Evolutionary conservation across 73 alveolate genomes (phyloP).

Genomic region (Symbiodinium pilosum): DNA sequence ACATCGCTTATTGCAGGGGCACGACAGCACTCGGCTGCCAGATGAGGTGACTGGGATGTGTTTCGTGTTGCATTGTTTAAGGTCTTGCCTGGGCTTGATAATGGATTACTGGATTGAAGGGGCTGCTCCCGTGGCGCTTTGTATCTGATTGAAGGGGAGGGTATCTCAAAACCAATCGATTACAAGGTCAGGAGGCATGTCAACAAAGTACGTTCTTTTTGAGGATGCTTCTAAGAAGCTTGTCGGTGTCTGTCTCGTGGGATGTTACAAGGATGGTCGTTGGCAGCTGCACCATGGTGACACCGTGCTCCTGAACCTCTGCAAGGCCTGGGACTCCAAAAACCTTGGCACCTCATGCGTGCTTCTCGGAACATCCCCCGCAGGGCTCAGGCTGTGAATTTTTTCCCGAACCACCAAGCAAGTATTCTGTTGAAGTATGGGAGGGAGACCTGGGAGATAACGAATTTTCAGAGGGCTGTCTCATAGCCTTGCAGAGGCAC

Average conservation of each 20-base stretch:
- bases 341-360: not conserved
- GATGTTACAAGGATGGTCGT: conserved; percentile 42
- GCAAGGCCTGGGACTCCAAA: conserved; percentile 21
- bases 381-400: not conserved
- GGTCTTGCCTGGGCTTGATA: too few species aligned
- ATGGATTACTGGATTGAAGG: not conserved
- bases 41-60: not conserved
- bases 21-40: not conserved
- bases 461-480: too few species aligned
- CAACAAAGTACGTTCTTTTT: too few species aligned
- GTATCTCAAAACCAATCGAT: too few species aligned
- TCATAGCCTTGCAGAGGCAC: too few species aligned
- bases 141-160: too few species aligned
- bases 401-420: not conserved
- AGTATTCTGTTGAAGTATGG: not conserved
- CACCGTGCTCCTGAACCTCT: conserved; percentile 38
- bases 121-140: not conserved
- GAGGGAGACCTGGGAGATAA: too few species aligned
- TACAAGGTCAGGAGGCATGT: too few species aligned
- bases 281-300: conserved; percentile 75
- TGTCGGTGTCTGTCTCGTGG: too few species aligned
- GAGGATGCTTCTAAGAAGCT: too few species aligned
- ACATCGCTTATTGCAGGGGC: too few species aligned
- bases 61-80: too few species aligned
- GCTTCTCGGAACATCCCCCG: not conserved